Evolutionary conservation across 73 alveolate species (phyloP), one percentile per base, ranked within the genome.

Genomic region (Paramecium primaurelia): DNA sequence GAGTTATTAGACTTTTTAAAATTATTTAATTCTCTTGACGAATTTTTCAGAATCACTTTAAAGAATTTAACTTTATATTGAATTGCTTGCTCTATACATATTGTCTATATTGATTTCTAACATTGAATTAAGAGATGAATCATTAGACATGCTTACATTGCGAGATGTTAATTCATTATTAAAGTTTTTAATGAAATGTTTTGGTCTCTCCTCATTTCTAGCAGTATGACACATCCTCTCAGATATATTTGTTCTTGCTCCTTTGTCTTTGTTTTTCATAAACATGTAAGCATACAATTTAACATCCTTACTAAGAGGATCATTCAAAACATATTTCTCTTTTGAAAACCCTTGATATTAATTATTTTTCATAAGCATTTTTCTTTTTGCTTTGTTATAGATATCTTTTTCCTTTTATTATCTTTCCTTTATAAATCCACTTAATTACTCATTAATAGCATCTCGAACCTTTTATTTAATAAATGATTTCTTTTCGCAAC

Each of bases 91-190:
- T 26, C 58, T n/a, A 80, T 80, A 80, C 38, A 80, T 22, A 80
- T 80, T 42, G 32, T 80, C 91, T 14, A 80, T 80, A 80, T 80
- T 34, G 25, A 80, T 80, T 49, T 80, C 91, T 28, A 80, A 10
- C 73, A 80, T 26, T 20, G 77, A 42, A 36, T 80, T 80, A 14
- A 80, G 73, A 38, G 91, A 80, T 18, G 91, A 80, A 80, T 80
- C 75, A 80, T 45, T 64, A 26, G 91, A 80, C 58, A 80, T 28
- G 7, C 91, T 80, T 44, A 34, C 84, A 28, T 80, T 26, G 12
- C 91, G 49, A 25, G 91, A 80, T 44, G 91, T 80, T 22, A 28
- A 26, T 49, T 45, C 58, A 32, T 80, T 32, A 22, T 80, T 80
- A 44, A 80, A 80, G 38, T 80, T 80, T 12, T 44, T 44, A 6